phyloP scores from a whole-genome alignment of 176 grass and related monocot species.

The Rhynchospora tenuis region DNA sequence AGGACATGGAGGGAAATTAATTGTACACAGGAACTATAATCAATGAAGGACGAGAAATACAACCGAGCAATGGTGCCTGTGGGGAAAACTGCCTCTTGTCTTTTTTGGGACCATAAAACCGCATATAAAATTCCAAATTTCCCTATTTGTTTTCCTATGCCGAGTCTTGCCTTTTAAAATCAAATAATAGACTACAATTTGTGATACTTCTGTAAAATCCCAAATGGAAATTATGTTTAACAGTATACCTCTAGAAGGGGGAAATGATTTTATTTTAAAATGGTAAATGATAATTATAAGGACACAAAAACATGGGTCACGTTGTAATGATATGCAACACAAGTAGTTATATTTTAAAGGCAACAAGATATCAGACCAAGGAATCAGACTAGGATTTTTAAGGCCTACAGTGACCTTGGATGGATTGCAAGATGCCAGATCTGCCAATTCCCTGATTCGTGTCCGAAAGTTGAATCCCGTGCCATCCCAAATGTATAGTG shows the following conservation, averaged over 20 bases:
- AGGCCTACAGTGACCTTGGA: slow-evolving; percentile 15
- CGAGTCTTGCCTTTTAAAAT: neutral
- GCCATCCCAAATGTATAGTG: slow-evolving; percentile 9
- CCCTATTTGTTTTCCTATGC: neutral
- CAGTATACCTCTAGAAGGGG: neutral
- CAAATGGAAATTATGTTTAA: neutral
- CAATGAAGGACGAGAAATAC: slow-evolving; percentile 15
- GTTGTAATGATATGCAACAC: neutral
- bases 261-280: neutral
- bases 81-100: slow-evolving; percentile 14
- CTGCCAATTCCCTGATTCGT: slow-evolving; percentile 23
- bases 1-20: slow-evolving; percentile 22
- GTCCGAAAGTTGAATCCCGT: slow-evolving; percentile 25
- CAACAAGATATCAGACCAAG: neutral
- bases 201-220: neutral
- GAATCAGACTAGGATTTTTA: slow-evolving; percentile 16
- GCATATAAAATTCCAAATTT: neutral
- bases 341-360: neutral
- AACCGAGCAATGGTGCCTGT: slow-evolving; percentile 7
- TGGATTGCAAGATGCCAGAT: slow-evolving; percentile 10
- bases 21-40: slow-evolving; percentile 10
- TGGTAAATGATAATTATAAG: neutral
- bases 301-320: neutral
- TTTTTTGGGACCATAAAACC: slow-evolving; percentile 10
- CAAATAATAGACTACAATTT: neutral